Percentiles rank a stretch among this genome's conserved stretches.
Conservation (phyloP, 257 asterid genomes). For the Eustoma russellianum region DNA sequence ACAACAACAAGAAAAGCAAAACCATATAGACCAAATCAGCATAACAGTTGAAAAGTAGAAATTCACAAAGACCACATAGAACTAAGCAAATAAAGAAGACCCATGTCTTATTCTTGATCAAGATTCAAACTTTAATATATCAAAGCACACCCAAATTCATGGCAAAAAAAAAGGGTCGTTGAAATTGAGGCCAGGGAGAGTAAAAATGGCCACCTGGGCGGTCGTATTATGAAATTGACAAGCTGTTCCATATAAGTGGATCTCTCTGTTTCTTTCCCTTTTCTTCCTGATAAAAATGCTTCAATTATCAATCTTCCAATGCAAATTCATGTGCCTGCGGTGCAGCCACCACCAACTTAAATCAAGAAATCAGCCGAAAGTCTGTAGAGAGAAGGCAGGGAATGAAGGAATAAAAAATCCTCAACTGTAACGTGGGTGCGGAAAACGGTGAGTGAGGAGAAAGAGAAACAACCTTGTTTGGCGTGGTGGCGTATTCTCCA, state of each 20-base stretch:
- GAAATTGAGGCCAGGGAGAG: background rate
- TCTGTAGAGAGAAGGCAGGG: background rate
- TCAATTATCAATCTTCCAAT: background rate
- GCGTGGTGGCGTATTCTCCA: too few relatives aligned
- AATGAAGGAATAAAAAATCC: background rate
- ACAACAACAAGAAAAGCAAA: background rate
- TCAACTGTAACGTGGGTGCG: slow-evolving; percentile 1
- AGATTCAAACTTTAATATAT: slow-evolving; percentile 23
- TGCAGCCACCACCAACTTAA: background rate
- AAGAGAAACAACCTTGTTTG: too few relatives aligned
- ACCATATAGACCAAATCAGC: slow-evolving; percentile 4
- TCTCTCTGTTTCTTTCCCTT: slow-evolving; percentile 9
- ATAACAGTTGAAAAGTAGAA: background rate
- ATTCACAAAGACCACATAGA: background rate
- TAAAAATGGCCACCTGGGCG: slow-evolving; percentile 63
- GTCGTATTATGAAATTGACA: slow-evolving; percentile 88
- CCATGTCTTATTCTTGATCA: slow-evolving; percentile 18
- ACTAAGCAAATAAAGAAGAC: slow-evolving; percentile 1
- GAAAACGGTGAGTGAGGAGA: background rate
- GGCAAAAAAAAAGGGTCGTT: too few relatives aligned
- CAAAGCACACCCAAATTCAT: background rate
- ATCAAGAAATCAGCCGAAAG: background rate
- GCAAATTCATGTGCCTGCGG: background rate
- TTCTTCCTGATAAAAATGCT: slow-evolving; percentile 4
- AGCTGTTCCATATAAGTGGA: slow-evolving; percentile 77